Percentiles rank a stretch among this genome's conserved stretches.
Evolutionary conservation across 768 basidiomycete genomes (phyloP).

Genomic region (Albatrellus ellisii): DNA sequence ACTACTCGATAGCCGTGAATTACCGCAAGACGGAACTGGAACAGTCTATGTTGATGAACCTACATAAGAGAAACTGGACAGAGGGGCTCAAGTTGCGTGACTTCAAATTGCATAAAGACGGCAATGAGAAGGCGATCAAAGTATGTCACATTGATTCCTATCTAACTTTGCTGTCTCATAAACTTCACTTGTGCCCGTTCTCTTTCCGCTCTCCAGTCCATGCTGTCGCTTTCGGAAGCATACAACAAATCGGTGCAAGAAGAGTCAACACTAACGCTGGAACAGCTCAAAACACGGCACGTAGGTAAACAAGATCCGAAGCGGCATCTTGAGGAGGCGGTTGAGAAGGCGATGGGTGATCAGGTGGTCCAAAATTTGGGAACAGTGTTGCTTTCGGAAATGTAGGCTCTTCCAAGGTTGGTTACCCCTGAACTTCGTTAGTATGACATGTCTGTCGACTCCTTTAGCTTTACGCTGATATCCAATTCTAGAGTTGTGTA

Average conservation of each 20-base stretch:
- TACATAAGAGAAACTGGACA: constrained; percentile 99
- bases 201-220: constrained; percentile 40
- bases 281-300: constrained; percentile 94
- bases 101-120: constrained; percentile 78
- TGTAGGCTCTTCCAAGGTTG: constrained; percentile 30
- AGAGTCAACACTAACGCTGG: constrained; percentile 86
- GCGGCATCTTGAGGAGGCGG: constrained; percentile 92
- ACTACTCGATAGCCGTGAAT: constrained; percentile 95
- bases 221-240: constrained; percentile 83
- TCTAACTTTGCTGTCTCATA: constrained; percentile 6
- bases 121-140: constrained; percentile 91
- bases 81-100: constrained; percentile 89
- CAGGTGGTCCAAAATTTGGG: constrained; percentile 93
- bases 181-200: not conserved
- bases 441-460: too few species aligned
- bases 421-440: not conserved
- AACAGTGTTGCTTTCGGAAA: constrained; percentile 88
- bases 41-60: constrained; percentile 97
- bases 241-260: constrained; percentile 99
- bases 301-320: constrained; percentile 98
- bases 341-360: constrained; percentile 96
- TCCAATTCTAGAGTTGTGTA: too few species aligned
- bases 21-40: constrained; percentile 98
- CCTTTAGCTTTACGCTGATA: too few species aligned
- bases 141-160: constrained; percentile 29